Evolutionary conservation across 1,284 basidiomycete genomes (phyloP), one percentile per base, ranked within the genome.

Genomic region (Moesziomyces globuligerus): DNA sequence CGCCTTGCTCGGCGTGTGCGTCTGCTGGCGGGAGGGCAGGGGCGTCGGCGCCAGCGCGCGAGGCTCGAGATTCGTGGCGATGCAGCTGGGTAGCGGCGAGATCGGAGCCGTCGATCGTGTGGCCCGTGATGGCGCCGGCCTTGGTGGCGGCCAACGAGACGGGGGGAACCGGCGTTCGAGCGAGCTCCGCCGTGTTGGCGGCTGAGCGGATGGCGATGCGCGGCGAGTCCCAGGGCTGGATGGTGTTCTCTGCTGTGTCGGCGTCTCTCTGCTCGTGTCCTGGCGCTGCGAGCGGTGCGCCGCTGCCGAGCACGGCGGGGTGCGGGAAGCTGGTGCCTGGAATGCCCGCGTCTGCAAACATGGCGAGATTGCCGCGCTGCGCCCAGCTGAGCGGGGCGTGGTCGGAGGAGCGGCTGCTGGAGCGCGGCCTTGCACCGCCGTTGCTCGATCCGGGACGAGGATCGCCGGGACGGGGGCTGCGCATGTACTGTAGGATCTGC

Each of bases 221-320:
- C 3, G 65, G 65, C 10, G 49, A 49, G 20, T 68, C 65, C 65
- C 65, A 68, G 10, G 65, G 65, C 49, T 68, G 58, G 6, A 68
- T 36, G 1, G 47, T 56, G 21, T 68, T 68, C 18, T 53, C 65
- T 10, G 13, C 28, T 25, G 26, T 8, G 20, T 47, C 26, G 7
- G 42, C 23, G 9, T 44, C 50, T 9, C 25, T 26, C 1, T 40
- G 11, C 23, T n/a, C 38, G 15, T 48, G 48, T 1, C 13, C 24
- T 2, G 20, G 43, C 9, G 26, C 38, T 3, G 48, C 23, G 5
- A 45, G 53, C 26, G 29, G 13, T 2, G 37, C 37, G 20, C 36
- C 36, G 11, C n/a, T 18, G 5, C 37, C 37, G 17, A 57, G 39
- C 17, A 57, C 49, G 11, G 39, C 40, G 2, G 65, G 65, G 53